phyloP scores from a whole-genome alignment of 306 rosid species.

The Castanea mollissima region DNA sequence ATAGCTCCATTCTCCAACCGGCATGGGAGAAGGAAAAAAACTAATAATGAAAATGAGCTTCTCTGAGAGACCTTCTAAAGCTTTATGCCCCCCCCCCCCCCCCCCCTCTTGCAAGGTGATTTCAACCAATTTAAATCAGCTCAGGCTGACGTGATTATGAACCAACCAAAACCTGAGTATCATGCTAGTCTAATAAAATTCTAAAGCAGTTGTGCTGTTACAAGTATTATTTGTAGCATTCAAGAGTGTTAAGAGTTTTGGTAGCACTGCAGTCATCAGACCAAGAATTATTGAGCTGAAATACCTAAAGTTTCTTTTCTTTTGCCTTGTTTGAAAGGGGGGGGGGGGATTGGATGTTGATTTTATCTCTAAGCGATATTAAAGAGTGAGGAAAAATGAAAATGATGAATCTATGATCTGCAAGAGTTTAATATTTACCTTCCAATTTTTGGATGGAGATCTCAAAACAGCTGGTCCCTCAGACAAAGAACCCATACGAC shows the following conservation, averaged over 20 bases:
- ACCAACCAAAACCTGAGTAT: neutral
- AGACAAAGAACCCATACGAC: conserved; percentile 31
- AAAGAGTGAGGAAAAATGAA: no score
- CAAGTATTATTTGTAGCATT: neutral
- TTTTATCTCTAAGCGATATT: no score
- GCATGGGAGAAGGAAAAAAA: neutral
- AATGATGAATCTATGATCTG: neutral
- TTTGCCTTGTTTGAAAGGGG: no score
- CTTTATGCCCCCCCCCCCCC: neutral
- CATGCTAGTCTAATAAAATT: neutral
- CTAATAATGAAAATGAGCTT: neutral
- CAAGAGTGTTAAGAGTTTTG: neutral
- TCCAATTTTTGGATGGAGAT: conserved; percentile 73
- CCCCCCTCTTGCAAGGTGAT: neutral
- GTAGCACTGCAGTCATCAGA: neutral
- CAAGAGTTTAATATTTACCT: conserved; percentile 44
- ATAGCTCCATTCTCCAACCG: neutral
- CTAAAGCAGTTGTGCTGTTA: neutral
- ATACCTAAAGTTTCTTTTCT: no score
- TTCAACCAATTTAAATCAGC: neutral
- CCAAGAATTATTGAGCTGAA: no score
- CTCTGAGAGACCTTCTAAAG: neutral
- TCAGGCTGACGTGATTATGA: neutral
- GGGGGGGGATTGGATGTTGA: no score
- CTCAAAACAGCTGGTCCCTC: conserved; percentile 57